Evolutionary conservation across 2,329 filamentous ascomycete species (phyloP), one percentile per base, ranked within the genome.

Genomic region (Domatiomyces globalis): DNA sequence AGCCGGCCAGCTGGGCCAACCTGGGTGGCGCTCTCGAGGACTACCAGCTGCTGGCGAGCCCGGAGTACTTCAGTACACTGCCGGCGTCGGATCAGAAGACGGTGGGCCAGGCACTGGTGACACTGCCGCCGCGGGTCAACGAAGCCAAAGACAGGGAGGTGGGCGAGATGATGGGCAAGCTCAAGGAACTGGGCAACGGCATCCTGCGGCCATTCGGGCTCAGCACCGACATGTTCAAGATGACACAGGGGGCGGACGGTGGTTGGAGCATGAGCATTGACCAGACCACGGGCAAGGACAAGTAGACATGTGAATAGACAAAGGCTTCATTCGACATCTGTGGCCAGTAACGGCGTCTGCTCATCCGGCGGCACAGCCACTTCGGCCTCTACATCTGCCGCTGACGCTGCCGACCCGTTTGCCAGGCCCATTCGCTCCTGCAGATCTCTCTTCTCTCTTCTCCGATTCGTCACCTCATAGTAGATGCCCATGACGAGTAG

Each of bases 161-260:
- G 78, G 83, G 78, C 2, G 90, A 98, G 70, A 95, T 96, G 88
- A 94, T 95, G 88, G 86, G 84, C 17, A 95, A 96, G 71, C 69
- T 98, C 61, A 95, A 94, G 65, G 81, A 84, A 68, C 71, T 98
- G 54, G 92, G 92, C 0, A 95, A 98, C 64, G 87, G 88, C 1
- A 80, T 98, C 15, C 66, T 98, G 48, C 94, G 85, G 65, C 90
- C 90, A 0, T 96, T 96, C 71, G 92, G 92, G 1, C 69, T 98
- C 59, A 94, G 85, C 53, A 96, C 92, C 9, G 83, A 94, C 45
- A 95, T 94, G 66, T 96, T 98, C 64, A 81, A 95, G 57, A 94
- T 96, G 75, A 80, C 84, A 25, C 87, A 95, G 68, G 90, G 95
- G 63, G 85, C 90, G 61, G 84, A 83, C 56, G 92, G 92, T 1